Conservation (phyloP, 371 early-diverging fungal species). For the Entomophthora muscae region DNA sequence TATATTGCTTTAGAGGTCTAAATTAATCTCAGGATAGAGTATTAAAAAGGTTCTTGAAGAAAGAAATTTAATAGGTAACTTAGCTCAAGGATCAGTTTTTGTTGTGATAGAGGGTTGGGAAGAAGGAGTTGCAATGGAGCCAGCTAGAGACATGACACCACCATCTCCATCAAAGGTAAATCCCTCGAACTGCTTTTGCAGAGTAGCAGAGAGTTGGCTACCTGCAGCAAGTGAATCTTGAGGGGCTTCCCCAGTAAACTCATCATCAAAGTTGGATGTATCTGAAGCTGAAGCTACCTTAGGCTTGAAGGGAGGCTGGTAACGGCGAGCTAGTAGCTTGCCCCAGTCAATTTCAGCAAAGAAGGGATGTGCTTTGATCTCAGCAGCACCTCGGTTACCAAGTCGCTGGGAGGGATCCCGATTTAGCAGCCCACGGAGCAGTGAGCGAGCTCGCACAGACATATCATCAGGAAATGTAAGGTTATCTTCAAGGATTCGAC, state of each 20-base stretch:
- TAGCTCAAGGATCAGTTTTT: no score
- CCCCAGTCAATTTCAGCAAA: constrained; percentile 88
- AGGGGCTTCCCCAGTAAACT: constrained; percentile 67
- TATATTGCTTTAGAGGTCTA: no score
- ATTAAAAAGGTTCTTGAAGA: no score
- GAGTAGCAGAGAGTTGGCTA: constrained; percentile 62
- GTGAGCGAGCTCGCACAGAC: constrained; percentile 44
- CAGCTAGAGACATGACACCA: constrained; percentile 16
- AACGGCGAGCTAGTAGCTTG: constrained; percentile 60
- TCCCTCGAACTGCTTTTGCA: constrained; percentile 91
- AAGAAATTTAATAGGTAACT: no score
- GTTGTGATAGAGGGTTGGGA: background rate
- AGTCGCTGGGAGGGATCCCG: constrained; percentile 71
- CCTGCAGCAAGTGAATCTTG: constrained; percentile 69
- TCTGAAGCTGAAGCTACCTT: constrained; percentile 57
- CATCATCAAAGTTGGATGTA: constrained; percentile 69
- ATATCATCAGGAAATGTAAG: constrained; percentile 72
- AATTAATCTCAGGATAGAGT: no score
- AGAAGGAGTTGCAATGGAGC: background rate
- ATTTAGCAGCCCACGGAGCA: constrained; percentile 58
- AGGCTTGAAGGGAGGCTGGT: constrained; percentile 89
- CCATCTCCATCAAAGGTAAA: constrained; percentile 57
- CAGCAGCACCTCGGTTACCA: constrained; percentile 68
- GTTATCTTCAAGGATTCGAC: constrained; percentile 72
- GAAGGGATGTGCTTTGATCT: constrained; percentile 82